Base-by-base conservation (phyloP, 1,139 yeast species). In the Yamadazyma kanchanaburiensis region DNA sequence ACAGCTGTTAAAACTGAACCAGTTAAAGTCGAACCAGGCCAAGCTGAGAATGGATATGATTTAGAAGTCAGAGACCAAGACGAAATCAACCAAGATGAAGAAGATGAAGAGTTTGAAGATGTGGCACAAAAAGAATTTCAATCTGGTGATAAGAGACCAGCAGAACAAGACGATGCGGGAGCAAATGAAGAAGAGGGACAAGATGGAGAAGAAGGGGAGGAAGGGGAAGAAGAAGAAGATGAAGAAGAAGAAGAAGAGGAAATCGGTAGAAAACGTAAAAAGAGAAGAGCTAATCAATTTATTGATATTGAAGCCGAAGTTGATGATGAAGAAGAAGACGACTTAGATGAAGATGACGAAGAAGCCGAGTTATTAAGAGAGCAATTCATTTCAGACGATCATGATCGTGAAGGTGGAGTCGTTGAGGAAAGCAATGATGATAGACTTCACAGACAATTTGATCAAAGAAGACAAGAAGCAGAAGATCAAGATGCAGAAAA, bases 241-340 rank as follows among this genome's bases (percentile, higher is more conserved):
- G 77, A 71, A 1, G 77, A 70, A 1, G 74, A 69, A 2, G 74
- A 65, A n/a, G 68, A 56, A 11, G 58, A 59, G 6, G 60, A 61
- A 3, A 51, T 62, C 34, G 57, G 62, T 21, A 66, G 69, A 55
- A 75, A 77, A 56, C 70, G 81, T 60, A 72, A 79, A 55, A 70
- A 82, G 49, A 77, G 81, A 55, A 75, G 80, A 30, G 79, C 88
- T 48, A 91, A 91, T 58, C 91, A 85, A 67, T 91, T 91, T 59
- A 74, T 91, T 60, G 99, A 91, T 83, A 94, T 91, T 34, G 98
- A 91, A 68, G 99, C 99, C 37, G 98, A 91, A 55, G 99, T 91
- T 35, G 96, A 94, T 55, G 97, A 91, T 38, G 98, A 91, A 45
- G 98, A 91, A 37, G 98, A 91, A 43, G 98, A 91, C 24, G 89